Evolutionary conservation across 306 rosid species (phyloP), one percentile per base, ranked within the genome.

Genomic region (Malus orientalis): DNA sequence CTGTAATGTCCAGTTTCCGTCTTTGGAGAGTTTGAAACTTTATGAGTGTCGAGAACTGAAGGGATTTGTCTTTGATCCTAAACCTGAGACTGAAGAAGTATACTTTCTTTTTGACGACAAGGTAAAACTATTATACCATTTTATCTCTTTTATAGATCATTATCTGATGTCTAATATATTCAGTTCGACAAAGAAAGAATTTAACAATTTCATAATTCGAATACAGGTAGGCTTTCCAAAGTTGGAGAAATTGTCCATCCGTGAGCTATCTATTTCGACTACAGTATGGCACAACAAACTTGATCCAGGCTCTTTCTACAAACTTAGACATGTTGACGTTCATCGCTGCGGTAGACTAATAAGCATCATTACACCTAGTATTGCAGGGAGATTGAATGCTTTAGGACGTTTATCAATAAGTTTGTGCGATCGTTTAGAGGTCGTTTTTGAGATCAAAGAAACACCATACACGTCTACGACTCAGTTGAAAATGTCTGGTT

Each of bases 161-260:
- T 33, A 33, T 33, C 38, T 33, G 11, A 40, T 47, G 3, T 6
- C 11, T 15, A 15, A 6, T 6, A 62, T 29, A 6, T 29, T 29
- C 8, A 27, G 11, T 4, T 59, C 8, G 5, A 59, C 6, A 8
- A 23, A 29, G 14, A 13, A 10, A 3, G 2, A 27, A n/a, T 11
- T 25, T 69, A 29, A 65, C 23, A 7, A 49, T 15, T 3, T 25
- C 20, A 12, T 12, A 68, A 8, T 6, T 10, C 29, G 10, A 62
- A 29, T 23, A 5, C 20, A 32, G 38, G 51, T 8, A 15, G 25
- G 5, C 15, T 3, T 67, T 13, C 58, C 74, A 12, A 66, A 7
- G 67, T 38, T 65, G 54, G 45, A 51, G 27, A 14, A 0, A 0
- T 15, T 67, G 7, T 0, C 0, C 1, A 27, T 67, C 5, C 0